These are phyloP conservation scores for Cyclostephanos tholiformis DNA, from an alignment of 108 stramenopile genomes.

Conservation along the genomic window DNA sequence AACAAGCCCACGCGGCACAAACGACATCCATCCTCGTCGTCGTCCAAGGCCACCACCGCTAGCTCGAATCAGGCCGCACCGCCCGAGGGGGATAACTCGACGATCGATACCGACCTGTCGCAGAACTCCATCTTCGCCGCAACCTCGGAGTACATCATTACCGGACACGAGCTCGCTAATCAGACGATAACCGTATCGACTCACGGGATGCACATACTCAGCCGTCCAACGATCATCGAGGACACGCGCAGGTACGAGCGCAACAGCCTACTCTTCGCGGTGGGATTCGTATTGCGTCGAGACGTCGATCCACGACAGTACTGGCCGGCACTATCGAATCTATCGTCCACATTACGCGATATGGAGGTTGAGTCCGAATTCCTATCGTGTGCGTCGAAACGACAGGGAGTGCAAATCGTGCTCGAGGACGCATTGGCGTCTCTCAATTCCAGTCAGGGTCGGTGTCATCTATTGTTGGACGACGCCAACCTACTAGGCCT, in stretches of 20 bases:
- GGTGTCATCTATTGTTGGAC: slow-evolving; percentile 76
- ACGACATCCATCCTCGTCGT: slow-evolving; percentile 28
- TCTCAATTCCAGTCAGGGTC: slow-evolving; percentile 64
- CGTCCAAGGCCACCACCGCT: slow-evolving; percentile 27
- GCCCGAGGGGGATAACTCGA: slow-evolving; percentile 31
- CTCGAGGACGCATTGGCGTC: slow-evolving; percentile 68
- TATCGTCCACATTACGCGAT: slow-evolving; percentile 64
- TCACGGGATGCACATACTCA: slow-evolving; percentile 77
- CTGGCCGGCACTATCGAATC: slow-evolving; percentile 68
- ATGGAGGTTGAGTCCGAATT: slow-evolving; percentile 83
- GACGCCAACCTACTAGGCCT: slow-evolving; percentile 73
- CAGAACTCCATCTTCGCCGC: slow-evolving; percentile 77
- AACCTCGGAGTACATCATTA: slow-evolving; percentile 82
- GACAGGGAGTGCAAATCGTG: slow-evolving; percentile 61
- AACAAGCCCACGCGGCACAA: slow-evolving; percentile 12
- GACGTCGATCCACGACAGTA: slow-evolving; percentile 72
- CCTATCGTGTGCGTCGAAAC: slow-evolving; percentile 47
- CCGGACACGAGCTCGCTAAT: slow-evolving; percentile 77
- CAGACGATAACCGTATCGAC: slow-evolving; percentile 78
- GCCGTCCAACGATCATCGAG: slow-evolving; percentile 69
- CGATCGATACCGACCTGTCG: slow-evolving; percentile 38
- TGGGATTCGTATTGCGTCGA: slow-evolving; percentile 78
- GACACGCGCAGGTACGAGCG: slow-evolving; percentile 71
- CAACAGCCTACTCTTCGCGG: slow-evolving; percentile 76
- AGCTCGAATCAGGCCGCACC: slow-evolving; percentile 2